Evolutionary conservation across 306 rosid genomes (phyloP), one percentile per base, ranked within the genome.

Genomic region (Acacia crassicarpa): DNA sequence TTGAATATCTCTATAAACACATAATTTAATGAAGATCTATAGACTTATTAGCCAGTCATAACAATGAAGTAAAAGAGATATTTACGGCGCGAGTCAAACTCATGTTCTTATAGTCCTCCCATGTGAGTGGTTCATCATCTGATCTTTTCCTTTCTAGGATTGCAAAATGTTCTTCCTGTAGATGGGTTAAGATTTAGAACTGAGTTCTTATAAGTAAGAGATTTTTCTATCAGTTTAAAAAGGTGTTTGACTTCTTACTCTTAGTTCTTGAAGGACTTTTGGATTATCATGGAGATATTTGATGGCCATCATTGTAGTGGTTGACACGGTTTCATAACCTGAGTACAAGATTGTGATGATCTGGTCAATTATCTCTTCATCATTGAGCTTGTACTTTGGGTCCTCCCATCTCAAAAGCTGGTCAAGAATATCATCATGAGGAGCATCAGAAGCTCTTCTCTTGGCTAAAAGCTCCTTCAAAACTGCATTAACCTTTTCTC

Each of bases 291-390:
- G 88, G 61, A 93, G 91, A 59, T 85, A 93, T 72, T 91, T 91
- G 67, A 91, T 83, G 68, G 92, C 86, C 98, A 93, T 93, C 97
- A 93, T 91, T n/a, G 97, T 84, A 22, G 97, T 91, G 2, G 91
- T 88, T 9, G 98, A 93, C 58, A 93, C 98, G 27, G 97, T 93
- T 86, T 93, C 98, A 68, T 88, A 93, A n/a, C 98, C 94, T 2
- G 98, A 93, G 58, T 93, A 89, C 74, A 93, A 38, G 27, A 93
- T 71, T 16, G 97, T 88, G 54, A 91, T 85, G 13, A 93, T 83
- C 15, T 89, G 94, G 78, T 93, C 98, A 45, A 89, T 85, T 22
- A 91, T 80, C 35, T 93, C 92, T 59, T 91, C 97, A 41, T 93
- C 98, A 27, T 27, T 77, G 2, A 93, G 89, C 38, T 86, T 80